Conservation (phyloP, 495 filamentous ascomycete species). For the Pyronema omphalodes region DNA sequence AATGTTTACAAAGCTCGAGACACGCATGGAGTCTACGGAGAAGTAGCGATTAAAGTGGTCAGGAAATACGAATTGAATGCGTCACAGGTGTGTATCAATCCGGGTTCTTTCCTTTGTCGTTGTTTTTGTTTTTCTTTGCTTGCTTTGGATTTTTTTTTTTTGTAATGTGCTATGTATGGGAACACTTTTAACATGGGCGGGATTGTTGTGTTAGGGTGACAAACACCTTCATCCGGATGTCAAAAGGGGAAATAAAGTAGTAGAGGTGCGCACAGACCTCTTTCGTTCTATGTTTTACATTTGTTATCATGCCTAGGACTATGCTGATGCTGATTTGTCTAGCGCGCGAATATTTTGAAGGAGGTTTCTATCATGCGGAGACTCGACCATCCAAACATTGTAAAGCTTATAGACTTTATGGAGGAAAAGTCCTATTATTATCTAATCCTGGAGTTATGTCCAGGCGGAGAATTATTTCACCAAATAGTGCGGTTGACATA, state of each 20-base stretch:
- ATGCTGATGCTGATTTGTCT: constrained; percentile 6
- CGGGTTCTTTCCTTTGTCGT: constrained; percentile 19
- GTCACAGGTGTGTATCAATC: constrained; percentile 60
- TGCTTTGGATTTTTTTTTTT: constrained; percentile 19
- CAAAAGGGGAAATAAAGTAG: constrained; percentile 80
- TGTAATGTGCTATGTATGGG: constrained; percentile 2
- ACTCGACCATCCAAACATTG: constrained; percentile 86
- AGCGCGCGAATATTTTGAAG: constrained; percentile 95
- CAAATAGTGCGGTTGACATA: constrained; percentile 97
- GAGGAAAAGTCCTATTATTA: constrained; percentile 94
- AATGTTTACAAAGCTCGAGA: constrained; percentile 89
- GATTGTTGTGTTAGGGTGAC: constrained; percentile 46
- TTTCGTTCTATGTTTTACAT: constrained; percentile 7
- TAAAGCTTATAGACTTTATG: constrained; percentile 80
- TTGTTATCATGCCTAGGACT: constrained; percentile 22
- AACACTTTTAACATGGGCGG: constrained; percentile 27
- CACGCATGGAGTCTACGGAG: constrained; percentile 39
- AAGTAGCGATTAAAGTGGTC: constrained; percentile 96
- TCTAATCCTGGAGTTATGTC: constrained; percentile 86
- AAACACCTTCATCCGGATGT: constrained; percentile 84
- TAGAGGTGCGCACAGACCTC: constrained; percentile 61
- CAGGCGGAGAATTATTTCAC: constrained; percentile 92
- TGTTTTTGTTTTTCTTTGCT: constrained; percentile 22
- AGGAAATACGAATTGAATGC: constrained; percentile 98
- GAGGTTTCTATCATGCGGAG: constrained; percentile 98